Evolutionary conservation across 768 basidiomycete species (phyloP).

Genomic region (Gloeophyllum trabeum): DNA sequence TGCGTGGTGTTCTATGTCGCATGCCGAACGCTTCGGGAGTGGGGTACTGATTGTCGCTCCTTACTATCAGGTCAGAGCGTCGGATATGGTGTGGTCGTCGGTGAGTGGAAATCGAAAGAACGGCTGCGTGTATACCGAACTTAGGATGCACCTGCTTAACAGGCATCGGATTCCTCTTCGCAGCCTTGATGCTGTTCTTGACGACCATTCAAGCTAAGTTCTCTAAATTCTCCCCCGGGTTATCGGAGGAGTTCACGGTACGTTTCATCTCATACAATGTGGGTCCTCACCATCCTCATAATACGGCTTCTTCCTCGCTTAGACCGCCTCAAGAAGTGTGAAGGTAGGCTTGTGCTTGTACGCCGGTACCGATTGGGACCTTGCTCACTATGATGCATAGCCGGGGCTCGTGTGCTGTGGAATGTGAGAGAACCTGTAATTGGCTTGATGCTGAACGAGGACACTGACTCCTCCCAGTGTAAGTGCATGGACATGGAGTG

Average conservation of each 20-base stretch:
- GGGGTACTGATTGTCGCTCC: neutral
- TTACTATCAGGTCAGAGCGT: conserved; percentile 26
- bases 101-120: conserved; percentile 13
- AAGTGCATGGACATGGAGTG: conserved; percentile 48
- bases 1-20: too few relatives aligned
- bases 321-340: conserved; percentile 35
- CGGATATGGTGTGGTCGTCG: conserved; percentile 38
- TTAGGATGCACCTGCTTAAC: neutral
- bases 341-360: conserved; percentile 18
- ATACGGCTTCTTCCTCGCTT: conserved; percentile 1
- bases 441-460: neutral
- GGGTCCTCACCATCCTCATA: neutral
- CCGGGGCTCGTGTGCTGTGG: conserved; percentile 40
- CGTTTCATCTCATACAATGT: conserved; percentile 1
- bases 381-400: conserved; percentile 10
- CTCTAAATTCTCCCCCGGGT: conserved; percentile 30
- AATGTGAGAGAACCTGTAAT: conserved; percentile 20
- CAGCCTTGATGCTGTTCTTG: conserved; percentile 31
- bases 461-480: conserved; percentile 19
- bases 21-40: neutral
- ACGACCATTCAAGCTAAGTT: conserved; percentile 35
- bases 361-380: neutral
- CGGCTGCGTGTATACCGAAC: neutral
- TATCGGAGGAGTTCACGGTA: conserved; percentile 39
- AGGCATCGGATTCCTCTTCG: conserved; percentile 41